Evolutionary conservation across 2,329 filamentous ascomycete genomes (phyloP).

Genomic region (Cadophora sp.): DNA sequence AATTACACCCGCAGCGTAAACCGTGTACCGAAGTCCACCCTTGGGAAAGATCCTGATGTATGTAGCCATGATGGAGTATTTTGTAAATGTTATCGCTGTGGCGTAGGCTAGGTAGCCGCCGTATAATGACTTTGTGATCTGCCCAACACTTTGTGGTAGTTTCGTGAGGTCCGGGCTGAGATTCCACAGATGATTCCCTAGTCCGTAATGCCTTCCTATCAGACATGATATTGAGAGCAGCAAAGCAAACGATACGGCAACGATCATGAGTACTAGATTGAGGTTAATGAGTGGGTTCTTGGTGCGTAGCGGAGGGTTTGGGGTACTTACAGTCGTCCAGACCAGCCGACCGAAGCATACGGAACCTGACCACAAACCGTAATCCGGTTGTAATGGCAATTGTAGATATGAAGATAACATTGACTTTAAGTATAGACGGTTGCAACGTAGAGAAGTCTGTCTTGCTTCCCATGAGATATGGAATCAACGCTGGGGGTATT

Average conservation of each 20-base stretch:
- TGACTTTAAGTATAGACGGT: slow-evolving; percentile 20
- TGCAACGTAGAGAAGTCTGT: slow-evolving; percentile 4
- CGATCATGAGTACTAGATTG: slow-evolving; percentile 22
- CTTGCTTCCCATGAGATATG: slow-evolving; percentile 4
- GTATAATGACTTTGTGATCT: slow-evolving; percentile 26
- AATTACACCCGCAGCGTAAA: slow-evolving; percentile 18
- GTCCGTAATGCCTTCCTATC: slow-evolving; percentile 25
- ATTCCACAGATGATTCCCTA: slow-evolving; percentile 34
- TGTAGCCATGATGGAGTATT: slow-evolving; percentile 31
- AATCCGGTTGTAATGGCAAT: slow-evolving; percentile 20
- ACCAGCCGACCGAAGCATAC: slow-evolving; percentile 26
- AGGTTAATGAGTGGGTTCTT: background rate
- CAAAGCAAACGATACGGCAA: slow-evolving; percentile 27
- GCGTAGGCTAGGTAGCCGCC: slow-evolving; percentile 28
- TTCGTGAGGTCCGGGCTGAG: slow-evolving; percentile 16
- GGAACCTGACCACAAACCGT: slow-evolving; percentile 27
- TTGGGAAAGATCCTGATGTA: slow-evolving; percentile 30
- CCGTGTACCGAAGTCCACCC: slow-evolving; percentile 13
- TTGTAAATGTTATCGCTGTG: slow-evolving; percentile 31
- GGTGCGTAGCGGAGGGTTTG: background rate
- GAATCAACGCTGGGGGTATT: background rate
- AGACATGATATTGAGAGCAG: slow-evolving; percentile 26
- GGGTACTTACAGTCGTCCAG: slow-evolving; percentile 26
- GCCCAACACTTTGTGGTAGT: slow-evolving; percentile 2
- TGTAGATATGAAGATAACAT: slow-evolving; percentile 21